Evolutionary conservation across 176 grass and related monocot genomes (phyloP), one percentile per base, ranked within the genome.

Genomic region (Aechmea fasciata): DNA sequence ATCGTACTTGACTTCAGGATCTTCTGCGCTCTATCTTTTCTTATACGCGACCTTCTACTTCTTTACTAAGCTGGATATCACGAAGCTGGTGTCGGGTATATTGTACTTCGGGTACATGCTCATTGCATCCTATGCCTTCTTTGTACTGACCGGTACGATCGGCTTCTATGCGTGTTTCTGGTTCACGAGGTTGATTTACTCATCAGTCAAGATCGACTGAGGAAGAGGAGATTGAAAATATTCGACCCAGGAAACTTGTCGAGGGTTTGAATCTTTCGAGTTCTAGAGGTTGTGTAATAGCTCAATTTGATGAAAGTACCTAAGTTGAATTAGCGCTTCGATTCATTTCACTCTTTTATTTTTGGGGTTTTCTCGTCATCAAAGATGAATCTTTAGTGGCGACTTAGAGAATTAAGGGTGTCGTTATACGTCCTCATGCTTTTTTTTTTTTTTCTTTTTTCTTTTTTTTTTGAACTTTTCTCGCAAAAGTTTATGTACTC

Each of bases 21-120:
- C 89, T 1, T 93, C 89, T 17, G 94, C 89, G 24, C 50, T 93
- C 17, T 92, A 93, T 84, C 84, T 90, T 64, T 97, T 90, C 76
- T 74, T 92, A 1, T 90, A 85, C 33, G 89, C 89, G 24, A 72
- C 55, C 1, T 93, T 90, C 65, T 97, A 97, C 75, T 93, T 97
- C 86, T 97, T 97, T 77, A 84, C 89, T 15, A 97, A 97, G 65
- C 74, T 97, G 64, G 81, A 92, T 28, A 92, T 92, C 50, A 93
- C 94, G 13, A 93, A 87, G 84, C 51, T 69, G 0, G 94, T 92
- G 48, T 97, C 94, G 0, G 94, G 79, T 25, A 82, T 83, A 13
- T 77, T 93, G 68, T 92, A 97, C 77, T 97, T 93, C 8, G 84
- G 87, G 7, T 88, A 97, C 79, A 97, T 97, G 94, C 80, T 93